Evolutionary conservation across 805 yeast species (phyloP).

Genomic region (Ogataea pignaliae): DNA sequence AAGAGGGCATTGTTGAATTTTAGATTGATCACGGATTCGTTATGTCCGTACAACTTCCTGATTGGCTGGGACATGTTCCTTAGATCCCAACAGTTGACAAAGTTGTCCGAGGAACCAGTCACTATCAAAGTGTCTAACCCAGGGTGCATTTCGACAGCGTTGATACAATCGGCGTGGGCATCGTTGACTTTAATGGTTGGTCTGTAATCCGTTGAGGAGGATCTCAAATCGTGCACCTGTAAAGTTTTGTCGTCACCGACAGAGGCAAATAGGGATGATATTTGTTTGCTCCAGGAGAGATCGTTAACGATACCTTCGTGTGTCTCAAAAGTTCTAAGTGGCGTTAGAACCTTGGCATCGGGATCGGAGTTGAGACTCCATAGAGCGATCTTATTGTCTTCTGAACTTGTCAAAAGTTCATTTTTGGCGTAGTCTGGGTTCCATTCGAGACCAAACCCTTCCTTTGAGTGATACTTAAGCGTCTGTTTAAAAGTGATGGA

Average conservation of each 20-base stretch:
- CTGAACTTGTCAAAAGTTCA: conserved; percentile 57
- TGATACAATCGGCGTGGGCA: conserved; percentile 59
- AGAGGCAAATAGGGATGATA: conserved; percentile 53
- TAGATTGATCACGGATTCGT: conserved; percentile 49
- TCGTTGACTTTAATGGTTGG: conserved; percentile 44
- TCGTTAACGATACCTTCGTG: conserved; percentile 65
- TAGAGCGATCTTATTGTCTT: conserved; percentile 61
- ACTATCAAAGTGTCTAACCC: conserved; percentile 50
- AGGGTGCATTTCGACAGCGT: conserved; percentile 65
- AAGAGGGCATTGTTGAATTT: conserved; percentile 46
- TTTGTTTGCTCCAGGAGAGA: conserved; percentile 49
- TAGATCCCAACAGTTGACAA: conserved; percentile 72
- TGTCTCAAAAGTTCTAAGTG: conserved; percentile 42
- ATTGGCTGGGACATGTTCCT: conserved; percentile 57
- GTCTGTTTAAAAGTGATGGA: conserved; percentile 16
- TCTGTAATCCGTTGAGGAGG: conserved; percentile 18
- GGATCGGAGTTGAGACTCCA: conserved; percentile 50
- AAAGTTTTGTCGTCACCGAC: conserved; percentile 65
- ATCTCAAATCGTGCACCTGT: conserved; percentile 57
- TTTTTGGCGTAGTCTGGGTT: conserved; percentile 33
- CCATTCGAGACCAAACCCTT: conserved; percentile 77
- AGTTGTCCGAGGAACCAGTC: conserved; percentile 74
- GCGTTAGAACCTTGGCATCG: conserved; percentile 27
- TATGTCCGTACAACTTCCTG: conserved; percentile 66
- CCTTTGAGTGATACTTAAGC: conserved; percentile 53